Evolutionary conservation across 192 early-diverging fungal species (phyloP).

Genomic region (Linnemannia hyalina): DNA sequence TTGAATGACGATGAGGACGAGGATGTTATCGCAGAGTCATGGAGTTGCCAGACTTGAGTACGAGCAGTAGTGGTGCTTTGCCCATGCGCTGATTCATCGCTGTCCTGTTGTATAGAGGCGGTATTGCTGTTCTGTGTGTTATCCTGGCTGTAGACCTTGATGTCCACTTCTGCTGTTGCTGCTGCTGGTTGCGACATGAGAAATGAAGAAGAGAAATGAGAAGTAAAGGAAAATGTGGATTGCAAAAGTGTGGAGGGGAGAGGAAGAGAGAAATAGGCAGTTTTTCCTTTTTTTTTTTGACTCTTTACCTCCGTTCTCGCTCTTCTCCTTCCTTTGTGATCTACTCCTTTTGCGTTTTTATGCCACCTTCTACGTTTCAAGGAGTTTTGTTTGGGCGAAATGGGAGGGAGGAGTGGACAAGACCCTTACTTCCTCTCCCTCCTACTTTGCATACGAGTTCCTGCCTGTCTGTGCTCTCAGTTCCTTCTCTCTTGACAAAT

Average conservation of each 20-base stretch:
- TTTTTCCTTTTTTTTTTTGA: background rate
- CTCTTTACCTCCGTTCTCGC: background rate
- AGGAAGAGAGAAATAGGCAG: background rate
- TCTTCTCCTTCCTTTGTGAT: background rate
- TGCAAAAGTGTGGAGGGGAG: background rate
- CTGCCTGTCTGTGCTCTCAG: background rate
- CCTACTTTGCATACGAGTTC: background rate
- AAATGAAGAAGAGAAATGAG: background rate
- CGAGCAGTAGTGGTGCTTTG: background rate
- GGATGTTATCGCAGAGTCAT: background rate
- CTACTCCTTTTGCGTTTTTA: background rate
- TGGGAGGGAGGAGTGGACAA: too few relatives aligned
- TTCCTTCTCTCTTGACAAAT: background rate
- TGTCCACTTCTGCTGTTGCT: background rate
- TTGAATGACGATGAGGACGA: background rate
- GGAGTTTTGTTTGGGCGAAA: too few relatives aligned
- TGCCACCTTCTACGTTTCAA: too few relatives aligned
- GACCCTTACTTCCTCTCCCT: too few relatives aligned
- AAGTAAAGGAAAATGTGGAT: background rate
- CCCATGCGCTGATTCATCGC: background rate
- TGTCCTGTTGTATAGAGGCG: background rate
- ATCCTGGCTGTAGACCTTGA: background rate
- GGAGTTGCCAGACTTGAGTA: background rate
- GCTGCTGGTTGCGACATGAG: background rate
- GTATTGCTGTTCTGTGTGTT: background rate